Evolutionary conservation across 1,139 yeast genomes (phyloP).

Genomic region (Diutina ranongensis): DNA sequence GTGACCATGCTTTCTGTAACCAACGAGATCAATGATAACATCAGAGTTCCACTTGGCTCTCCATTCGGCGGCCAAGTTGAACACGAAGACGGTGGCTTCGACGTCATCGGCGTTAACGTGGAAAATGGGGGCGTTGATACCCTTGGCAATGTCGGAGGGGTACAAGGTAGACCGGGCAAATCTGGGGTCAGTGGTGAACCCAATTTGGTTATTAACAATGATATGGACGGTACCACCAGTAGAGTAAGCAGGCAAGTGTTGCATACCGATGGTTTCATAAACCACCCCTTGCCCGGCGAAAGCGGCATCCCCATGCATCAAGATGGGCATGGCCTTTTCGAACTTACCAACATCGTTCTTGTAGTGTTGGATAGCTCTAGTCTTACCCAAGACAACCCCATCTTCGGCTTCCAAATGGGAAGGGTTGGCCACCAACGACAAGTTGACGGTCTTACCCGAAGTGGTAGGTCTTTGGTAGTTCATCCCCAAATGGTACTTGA

Average conservation of each 20-base stretch:
- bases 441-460: constrained; percentile 90
- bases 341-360: constrained; percentile 75
- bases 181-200: constrained; percentile 98
- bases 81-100: constrained; percentile 84
- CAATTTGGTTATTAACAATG: constrained; percentile 95
- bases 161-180: constrained; percentile 95
- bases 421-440: constrained; percentile 95
- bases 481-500: constrained; percentile 98
- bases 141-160: constrained; percentile 95
- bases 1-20: constrained; percentile 98
- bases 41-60: constrained; percentile 94
- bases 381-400: constrained; percentile 96
- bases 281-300: constrained; percentile 99
- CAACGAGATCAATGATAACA: constrained; percentile 91
- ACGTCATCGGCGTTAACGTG: constrained; percentile 98
- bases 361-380: constrained; percentile 91
- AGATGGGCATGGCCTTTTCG: constrained; percentile 81
- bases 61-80: constrained; percentile 98
- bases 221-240: constrained; percentile 98
- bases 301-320: constrained; percentile 98
- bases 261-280: constrained; percentile 95
- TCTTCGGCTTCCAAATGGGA: constrained; percentile 98
- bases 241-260: constrained; percentile 84
- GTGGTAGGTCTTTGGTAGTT: constrained; percentile 98
- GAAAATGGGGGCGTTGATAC: constrained; percentile 96